phyloP scores from a whole-genome alignment of 176 grass and related monocot species.

The Rhynchospora tenuis region DNA sequence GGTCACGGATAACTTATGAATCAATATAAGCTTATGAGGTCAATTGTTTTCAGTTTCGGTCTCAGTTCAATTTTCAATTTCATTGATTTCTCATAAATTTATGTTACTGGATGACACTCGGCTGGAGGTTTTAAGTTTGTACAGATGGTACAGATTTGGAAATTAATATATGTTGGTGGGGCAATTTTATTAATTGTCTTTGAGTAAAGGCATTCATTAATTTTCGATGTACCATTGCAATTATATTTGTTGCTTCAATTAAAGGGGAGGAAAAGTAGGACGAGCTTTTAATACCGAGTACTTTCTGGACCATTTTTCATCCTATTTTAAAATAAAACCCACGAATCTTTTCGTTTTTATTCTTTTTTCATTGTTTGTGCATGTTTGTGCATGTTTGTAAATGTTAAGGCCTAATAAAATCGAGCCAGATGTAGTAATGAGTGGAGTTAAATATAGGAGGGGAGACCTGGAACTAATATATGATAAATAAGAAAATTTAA shows the following conservation, averaged over 20 bases:
- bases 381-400: not conserved
- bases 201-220: not conserved
- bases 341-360: no score
- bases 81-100: not conserved
- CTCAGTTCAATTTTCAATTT: not conserved
- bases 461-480: not conserved
- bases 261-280: constrained; percentile 2
- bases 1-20: not conserved
- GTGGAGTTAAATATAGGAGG: not conserved
- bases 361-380: not conserved
- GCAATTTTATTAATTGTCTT: not conserved
- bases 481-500: not conserved
- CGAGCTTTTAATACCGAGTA: not conserved
- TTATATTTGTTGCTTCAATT: constrained; percentile 13
- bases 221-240: not conserved
- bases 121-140: not conserved
- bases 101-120: constrained; percentile 1
- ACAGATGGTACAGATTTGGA: not conserved
- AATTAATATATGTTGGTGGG: not conserved
- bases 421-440: not conserved
- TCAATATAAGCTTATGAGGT: not conserved
- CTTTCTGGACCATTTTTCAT: not conserved
- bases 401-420: not conserved
- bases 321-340: no score
- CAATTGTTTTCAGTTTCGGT: not conserved